Percentiles rank a stretch among this genome's conserved stretches.
phyloP scores from a whole-genome alignment of 2,329 filamentous ascomycete species.

The Botrytis cinerea region DNA sequence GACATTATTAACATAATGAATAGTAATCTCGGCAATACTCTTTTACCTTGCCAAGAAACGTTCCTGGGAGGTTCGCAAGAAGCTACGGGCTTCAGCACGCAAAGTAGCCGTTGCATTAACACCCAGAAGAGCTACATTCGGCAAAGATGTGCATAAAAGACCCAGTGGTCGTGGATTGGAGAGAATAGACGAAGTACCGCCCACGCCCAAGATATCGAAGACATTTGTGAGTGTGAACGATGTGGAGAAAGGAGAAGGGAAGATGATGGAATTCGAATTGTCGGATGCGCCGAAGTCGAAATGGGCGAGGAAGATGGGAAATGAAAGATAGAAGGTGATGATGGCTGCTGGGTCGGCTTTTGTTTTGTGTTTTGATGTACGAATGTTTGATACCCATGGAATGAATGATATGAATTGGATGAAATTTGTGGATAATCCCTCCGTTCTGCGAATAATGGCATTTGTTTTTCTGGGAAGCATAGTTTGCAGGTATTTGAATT shows the following conservation, averaged over 20 bases:
- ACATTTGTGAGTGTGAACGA: slow-evolving; percentile 49
- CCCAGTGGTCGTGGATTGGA: slow-evolving; percentile 47
- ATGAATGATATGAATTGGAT: slow-evolving; percentile 9
- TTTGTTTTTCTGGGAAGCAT: not conserved
- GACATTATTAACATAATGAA: slow-evolving; percentile 19
- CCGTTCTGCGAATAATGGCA: not conserved
- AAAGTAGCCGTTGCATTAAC: slow-evolving; percentile 63
- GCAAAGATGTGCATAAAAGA: slow-evolving; percentile 53
- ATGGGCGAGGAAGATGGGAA: slow-evolving; percentile 35
- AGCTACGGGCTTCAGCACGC: slow-evolving; percentile 66
- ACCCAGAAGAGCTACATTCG: slow-evolving; percentile 62
- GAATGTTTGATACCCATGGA: slow-evolving; percentile 10
- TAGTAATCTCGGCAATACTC: slow-evolving; percentile 54
- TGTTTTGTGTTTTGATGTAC: slow-evolving; percentile 17
- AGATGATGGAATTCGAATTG: slow-evolving; percentile 40
- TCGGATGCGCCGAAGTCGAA: slow-evolving; percentile 40
- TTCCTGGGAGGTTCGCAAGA: slow-evolving; percentile 78
- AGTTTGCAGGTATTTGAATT: slow-evolving; percentile 12
- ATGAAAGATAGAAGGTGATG: not conserved
- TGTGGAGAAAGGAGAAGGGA: slow-evolving; percentile 56
- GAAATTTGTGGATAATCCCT: not conserved
- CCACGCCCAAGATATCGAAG: slow-evolving; percentile 53
- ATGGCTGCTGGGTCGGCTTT: slow-evolving; percentile 21
- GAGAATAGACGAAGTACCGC: slow-evolving; percentile 57
- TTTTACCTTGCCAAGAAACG: slow-evolving; percentile 83